Evolutionary conservation across 768 basidiomycete species (phyloP), one percentile per base, ranked within the genome.

Genomic region (Sporobolomyces phaffii): DNA sequence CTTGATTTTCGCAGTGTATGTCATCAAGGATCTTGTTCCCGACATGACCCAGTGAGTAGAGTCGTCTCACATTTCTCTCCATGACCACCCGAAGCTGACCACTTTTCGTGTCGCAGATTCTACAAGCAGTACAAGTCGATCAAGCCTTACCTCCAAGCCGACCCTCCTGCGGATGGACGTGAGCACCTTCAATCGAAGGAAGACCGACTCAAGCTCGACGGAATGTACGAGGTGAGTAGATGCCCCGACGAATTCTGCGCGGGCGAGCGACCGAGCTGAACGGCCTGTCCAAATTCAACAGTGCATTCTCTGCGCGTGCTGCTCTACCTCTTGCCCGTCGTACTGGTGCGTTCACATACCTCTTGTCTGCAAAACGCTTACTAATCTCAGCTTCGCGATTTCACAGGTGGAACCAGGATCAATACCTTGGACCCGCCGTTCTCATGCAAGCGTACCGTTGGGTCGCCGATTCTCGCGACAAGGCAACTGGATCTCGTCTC

Each of bases 51-150:
- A 56, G 77, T 78, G 70, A 75, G 77, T 66, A n/a, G n/a, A n/a
- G n/a, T n/a, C n/a, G n/a, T 33, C 69, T 10, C 14, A 31, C 45
- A 17, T n/a, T 31, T 29, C 44, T 18, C 8, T 34, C 56, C 62
- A n/a, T 20, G 18, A 11, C 8, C 50, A 33, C 34, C 15, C 29
- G 51, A 52, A 33, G 47, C 89, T 24, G 88, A 90, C 81, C 81
- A 89, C 73, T 89, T 88, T 14, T 85, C 9, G 29, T 41, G n/a
- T 7, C 29, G 10, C 57, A 65, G 65, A 70, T 93, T 93, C 84
- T 93, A 92, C 86, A 97, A 98, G 79, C 96, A 99, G 78, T 98
- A 99, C 88, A 98, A 98, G 81, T 93, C 92, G 22, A 94, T 99
- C 78, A 87, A 99, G 78, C 94, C 94, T 7, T 70, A 64, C 72